Percentiles rank a stretch among this genome's conserved stretches.
phyloP scores from a whole-genome alignment of 768 basidiomycete species.

The Hygrophoropsis aurantiaca region DNA sequence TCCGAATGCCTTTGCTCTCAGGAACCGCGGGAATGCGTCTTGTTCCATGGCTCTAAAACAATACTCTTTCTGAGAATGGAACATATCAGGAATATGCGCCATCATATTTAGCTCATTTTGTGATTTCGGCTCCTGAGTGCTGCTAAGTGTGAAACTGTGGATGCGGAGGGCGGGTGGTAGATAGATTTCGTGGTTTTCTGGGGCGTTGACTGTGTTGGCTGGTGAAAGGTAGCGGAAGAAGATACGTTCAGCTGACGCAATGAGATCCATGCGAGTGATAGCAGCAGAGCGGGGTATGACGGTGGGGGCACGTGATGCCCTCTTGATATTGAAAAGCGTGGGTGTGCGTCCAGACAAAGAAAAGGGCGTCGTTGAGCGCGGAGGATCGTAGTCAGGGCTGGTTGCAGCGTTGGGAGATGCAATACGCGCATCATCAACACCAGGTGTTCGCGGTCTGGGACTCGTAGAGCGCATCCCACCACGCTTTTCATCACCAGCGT shows the following conservation, averaged over 20 bases:
- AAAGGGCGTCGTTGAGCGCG: conserved; percentile 80
- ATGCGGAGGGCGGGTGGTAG: conserved; percentile 92
- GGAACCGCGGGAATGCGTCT: conserved; percentile 90
- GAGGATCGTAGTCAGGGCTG: conserved; percentile 39
- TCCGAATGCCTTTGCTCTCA: conserved; percentile 96
- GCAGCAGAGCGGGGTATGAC: conserved; percentile 90
- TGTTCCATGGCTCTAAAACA: conserved; percentile 96
- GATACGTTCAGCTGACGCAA: conserved; percentile 94
- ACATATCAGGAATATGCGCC: conserved; percentile 94
- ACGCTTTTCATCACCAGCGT: conserved; percentile 42
- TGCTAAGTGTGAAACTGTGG: conserved; percentile 84
- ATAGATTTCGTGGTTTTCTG: conserved; percentile 96
- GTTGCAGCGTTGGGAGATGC: conserved; percentile 50
- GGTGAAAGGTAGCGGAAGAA: conserved; percentile 92
- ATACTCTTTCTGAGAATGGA: conserved; percentile 96
- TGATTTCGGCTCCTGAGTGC: conserved; percentile 67
- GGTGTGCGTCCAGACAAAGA: conserved; percentile 74
- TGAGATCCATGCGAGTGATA: conserved; percentile 85
- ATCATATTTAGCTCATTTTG: conserved; percentile 68
- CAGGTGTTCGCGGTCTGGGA: conserved; percentile 49
- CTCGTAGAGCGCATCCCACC: conserved; percentile 57
- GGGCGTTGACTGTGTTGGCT: conserved; percentile 69
- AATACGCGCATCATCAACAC: conserved; percentile 33
- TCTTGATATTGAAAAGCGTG: conserved; percentile 71
- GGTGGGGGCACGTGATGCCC: conserved; percentile 88